Base-by-base conservation (phyloP, 345 rosid genomes). In the Cardamine resedifolia region DNA sequence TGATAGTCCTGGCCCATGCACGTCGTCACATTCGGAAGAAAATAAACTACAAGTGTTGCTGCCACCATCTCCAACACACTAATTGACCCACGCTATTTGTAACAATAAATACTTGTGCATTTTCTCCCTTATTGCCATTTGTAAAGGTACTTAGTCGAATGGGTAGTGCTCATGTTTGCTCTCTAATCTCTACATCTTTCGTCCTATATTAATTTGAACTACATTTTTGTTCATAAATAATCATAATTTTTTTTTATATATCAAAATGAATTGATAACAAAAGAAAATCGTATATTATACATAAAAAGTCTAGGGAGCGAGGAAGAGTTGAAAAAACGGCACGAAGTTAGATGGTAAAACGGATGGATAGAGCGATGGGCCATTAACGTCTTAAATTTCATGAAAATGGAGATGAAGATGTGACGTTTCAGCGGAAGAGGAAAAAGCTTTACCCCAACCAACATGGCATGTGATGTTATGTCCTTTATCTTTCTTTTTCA, bases 401-500 rank as follows among this genome's bases (percentile, higher is more conserved):
- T 64, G 28, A 53, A 55, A 72, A 43, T 53, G 19, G 47, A 62
- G 48, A 43, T 12, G 65, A 47, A 64, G 66, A 65, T 73, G 72
- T 73, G 77, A 73, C 72, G 72, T 73, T 58, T 57, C 77, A 73
- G 8, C 36, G 58, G 63, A 56, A 64, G 50, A 56, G 39, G 28
- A 16, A 21, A 72, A 73, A 63, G 41, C 65, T 53, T 56, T 33
- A 33, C 71, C 66, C 23, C 52, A 71, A 52, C 70, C 26, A 53
- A 63, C 64, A 72, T 72, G 36, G 64, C 76, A 64, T 73, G 77
- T 73, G 77, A 64, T 12, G n/a, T 64, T 64, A 38, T 74, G 66
- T 58, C 31, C 39, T 65, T 18, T 64, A 9, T 64, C 20, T 55
- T 30, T 34, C 7, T 15, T 45, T 57, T 66, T 58, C 66, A 36